Base-by-base conservation (phyloP, 2,329 filamentous ascomycete species). In the Scedosporium boydii region DNA sequence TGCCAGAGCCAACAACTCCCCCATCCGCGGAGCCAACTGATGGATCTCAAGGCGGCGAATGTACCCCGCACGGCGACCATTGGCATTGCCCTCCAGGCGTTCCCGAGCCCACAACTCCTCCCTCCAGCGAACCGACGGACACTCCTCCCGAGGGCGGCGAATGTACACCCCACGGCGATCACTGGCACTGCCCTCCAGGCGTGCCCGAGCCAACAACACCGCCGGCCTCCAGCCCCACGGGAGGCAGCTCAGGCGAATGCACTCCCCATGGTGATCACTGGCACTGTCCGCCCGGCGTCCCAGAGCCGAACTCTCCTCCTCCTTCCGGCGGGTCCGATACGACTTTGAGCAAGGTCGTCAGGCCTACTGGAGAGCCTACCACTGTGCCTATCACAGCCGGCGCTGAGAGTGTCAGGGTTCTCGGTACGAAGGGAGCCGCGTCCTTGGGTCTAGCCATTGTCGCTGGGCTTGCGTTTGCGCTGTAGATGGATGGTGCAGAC, bases 81-180 rank as follows among this genome's bases (percentile, higher is more conserved):
- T 65, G 63, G 62, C 62, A 67, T 61, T 68, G 67, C 58, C 65
- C 64, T 10, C 62, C 65, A 2, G 67, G 66, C n/a, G 64, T 67
- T 2, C 42, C 51, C 2, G 62, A 64, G 27, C 59, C 64, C 1
- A 58, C 53, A 3, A 61, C 63, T 3, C 62, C 63, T 7, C 63
- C 64, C 3, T 16, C 41, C 41, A 6, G 41, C 14, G 26, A 51
- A 14, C 26, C 58, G 1, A 27, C 61, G 26, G 18, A 27, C 12
- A 18, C n/a, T 3, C 6, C 12, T 4, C 6, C 12, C 18, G 3
- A 18, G 6, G 41, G n/a, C 7, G 48, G 14, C 18, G 59, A 61
- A 23, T 67, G 65, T 16, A 62, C 63, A 10, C 46, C 64, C 27
- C 59, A 68, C 44, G 42, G 61, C 14, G 55, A 62, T 60, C 57